Base-by-base conservation (phyloP, 805 yeast genomes). In the Starmerella sp. region DNA sequence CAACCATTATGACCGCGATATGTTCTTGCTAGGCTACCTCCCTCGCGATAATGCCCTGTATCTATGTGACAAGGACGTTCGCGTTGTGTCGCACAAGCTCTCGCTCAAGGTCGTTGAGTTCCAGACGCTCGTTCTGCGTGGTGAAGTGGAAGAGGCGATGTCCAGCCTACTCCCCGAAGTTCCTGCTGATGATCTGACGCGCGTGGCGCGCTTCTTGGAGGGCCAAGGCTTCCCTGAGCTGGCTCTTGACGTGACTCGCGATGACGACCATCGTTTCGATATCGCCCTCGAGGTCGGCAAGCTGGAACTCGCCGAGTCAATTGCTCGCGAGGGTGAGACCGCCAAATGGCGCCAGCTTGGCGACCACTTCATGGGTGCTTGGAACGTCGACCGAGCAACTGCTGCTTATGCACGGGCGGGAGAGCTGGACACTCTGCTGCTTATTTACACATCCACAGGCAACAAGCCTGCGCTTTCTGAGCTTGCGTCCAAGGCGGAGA, bases 51-150 rank as follows among this genome's bases (percentile, higher is more conserved):
- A 87, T 65, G 86, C 83, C 63, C 83, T 93, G 54, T 93, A 89
- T 68, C 80, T 93, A 63, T 82, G 93, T 58, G 98, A 93, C 73
- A 90, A 89, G 72, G 89, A 91, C 58, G 78, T 89, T 66, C 84
- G 85, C 61, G 83, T 93, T 49, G 74, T 84, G 43, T 80, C 95
- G 28, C 89, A 90, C 75, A 81, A 77, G 65, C 77, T 93, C 51
- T 86, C 95, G 37, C 72, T 91, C 37, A 80, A 89, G 9, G 95
- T 93, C 4, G 77, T 93, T 61, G 97, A 91, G 73, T 90, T 89
- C 73, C 97, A 93, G 75, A 93, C 99, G 0, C 80, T 90, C 55
- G 96, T 91, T 3, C 77, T 91, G 71, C 83, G 98, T 68, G 97
- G 97, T 51, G 97, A 95, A 67, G 72, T 90, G 62, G 96, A 89